Evolutionary conservation across 2,329 filamentous ascomycete species (phyloP), one percentile per base, ranked within the genome.

Genomic region (Botrytis byssoidea): DNA sequence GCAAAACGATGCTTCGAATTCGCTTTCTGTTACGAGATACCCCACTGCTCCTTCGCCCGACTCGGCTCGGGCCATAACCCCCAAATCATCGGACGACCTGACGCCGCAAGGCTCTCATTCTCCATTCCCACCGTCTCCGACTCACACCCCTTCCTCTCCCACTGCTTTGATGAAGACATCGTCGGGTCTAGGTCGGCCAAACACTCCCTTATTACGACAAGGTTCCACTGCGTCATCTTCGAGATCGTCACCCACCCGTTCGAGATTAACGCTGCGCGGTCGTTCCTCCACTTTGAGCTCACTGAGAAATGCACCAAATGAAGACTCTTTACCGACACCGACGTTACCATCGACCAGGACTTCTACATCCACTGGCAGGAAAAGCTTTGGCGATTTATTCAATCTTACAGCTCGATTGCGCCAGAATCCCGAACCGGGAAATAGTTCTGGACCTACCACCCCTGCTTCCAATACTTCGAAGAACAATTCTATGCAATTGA

Each of bases 261-360:
- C 85, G 71, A 86, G 86, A 69, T 83, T 89, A 37, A 87, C 88
- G 35, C 83, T 91, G 69, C 88, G 95, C 77, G 92, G 91, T 70
- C 89, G 96, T 77, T 97, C 96, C 29, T 97, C 95, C 8, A 98
- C 96, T 0, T 88, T 97, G 84, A 95, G 93, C 79, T 98, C 95
- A 1, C 83, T 95, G 61, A 90, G 91, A 29, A 90, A 92, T 76
- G 87, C 89, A 71, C 93, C 91, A 0, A 90, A 90, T 29, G 93
- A 94, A 75, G 89, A 92, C 48, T 89, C 91, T 71, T 87, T 92
- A 8, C 85, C 89, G 10, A 90, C 91, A 4, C 90, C 90, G 6
- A 88, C 88, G 37, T 83, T 90, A n/a, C 80, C 79, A 48, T 80
- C 81, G 7, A 77, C 78, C 3, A 88, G 94, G 70, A 95, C 90